Percentiles rank a stretch among this genome's conserved stretches.
Evolutionary conservation across 257 asterid genomes (phyloP).

Genomic region (Ophiorrhiza pumila): DNA sequence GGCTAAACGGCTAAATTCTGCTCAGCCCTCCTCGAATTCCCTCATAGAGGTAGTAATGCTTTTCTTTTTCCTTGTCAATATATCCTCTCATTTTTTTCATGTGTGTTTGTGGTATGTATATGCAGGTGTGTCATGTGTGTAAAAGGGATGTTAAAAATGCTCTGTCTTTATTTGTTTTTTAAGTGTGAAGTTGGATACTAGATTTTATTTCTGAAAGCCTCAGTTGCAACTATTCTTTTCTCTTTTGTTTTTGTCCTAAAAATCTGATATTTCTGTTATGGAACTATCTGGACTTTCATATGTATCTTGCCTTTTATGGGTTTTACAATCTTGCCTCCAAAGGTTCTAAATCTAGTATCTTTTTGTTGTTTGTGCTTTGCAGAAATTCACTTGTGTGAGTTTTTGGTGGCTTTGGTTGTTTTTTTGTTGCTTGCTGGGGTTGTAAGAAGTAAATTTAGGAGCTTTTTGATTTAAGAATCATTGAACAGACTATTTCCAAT

Average conservation of each 20-base stretch:
- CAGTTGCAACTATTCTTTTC: background rate
- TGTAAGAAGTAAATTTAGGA: too few relatives aligned
- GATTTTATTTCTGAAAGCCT: background rate
- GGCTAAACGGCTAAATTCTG: conserved; percentile 3
- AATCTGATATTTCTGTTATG: background rate
- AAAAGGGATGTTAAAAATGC: background rate
- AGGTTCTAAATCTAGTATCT: background rate
- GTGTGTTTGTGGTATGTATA: background rate
- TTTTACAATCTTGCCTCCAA: background rate
- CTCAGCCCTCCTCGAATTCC: background rate
- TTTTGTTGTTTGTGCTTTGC: background rate
- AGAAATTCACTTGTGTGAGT: background rate
- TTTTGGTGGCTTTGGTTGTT: background rate
- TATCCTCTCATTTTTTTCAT: background rate
- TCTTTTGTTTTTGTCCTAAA: background rate
- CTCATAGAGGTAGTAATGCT: background rate
- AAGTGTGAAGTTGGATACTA: background rate
- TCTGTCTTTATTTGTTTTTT: background rate
- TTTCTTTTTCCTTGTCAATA: background rate
- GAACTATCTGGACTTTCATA: background rate
- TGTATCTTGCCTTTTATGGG: background rate
- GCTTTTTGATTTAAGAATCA: background rate
- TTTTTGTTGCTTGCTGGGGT: too few relatives aligned
- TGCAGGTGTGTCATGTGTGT: background rate
- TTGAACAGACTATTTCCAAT: background rate